Evolutionary conservation across 441 rosid species (phyloP), one percentile per base, ranked within the genome.

Genomic region (Adansonia grandidieri): DNA sequence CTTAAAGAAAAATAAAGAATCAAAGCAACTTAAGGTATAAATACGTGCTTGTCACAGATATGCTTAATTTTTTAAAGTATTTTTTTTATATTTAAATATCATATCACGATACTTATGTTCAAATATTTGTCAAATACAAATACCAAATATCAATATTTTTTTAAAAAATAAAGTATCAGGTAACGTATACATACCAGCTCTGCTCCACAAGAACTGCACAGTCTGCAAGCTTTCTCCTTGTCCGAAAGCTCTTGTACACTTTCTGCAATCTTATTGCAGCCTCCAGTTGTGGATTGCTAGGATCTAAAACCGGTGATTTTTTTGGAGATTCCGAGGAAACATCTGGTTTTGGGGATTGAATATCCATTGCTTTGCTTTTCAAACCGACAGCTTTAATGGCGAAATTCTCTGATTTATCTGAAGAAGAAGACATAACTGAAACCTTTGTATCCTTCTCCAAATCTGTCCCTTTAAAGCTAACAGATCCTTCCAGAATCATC

Each of bases 191-290:
- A 76, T 63, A 95, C 97, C 98, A 93, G 90, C 93, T 89, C 82
- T 96, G 97, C 83, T 93, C 97, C 17, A 90, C 93, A 22, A 93
- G 88, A 77, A 96, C 97, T 0, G 98, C 98, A 63, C 99, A 92
- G 87, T 96, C 97, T 0, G 98, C 97, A 1, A 96, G 91, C 94
- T 89, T 92, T 85, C 99, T 84, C 70, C 98, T 87, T 1, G 99
- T 96, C 48, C 98, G 83, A 81, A 96, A 93, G 77, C 99, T 96
- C 72, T 92, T 94, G 64, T 92, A 96, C 56, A 96, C 99, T 50
- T 92, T 96, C 89, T 90, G 98, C 80, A 96, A 80, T 78, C 88
- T 90, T 19, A 90, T 76, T 14, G 99, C 97, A 47, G 97, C 98
- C 81, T 87, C 82, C 69, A 86, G 90, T 80, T 87, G 87, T 0